phyloP scores from a whole-genome alignment of 2,329 filamentous ascomycete species.

The Cercospora sp. region DNA sequence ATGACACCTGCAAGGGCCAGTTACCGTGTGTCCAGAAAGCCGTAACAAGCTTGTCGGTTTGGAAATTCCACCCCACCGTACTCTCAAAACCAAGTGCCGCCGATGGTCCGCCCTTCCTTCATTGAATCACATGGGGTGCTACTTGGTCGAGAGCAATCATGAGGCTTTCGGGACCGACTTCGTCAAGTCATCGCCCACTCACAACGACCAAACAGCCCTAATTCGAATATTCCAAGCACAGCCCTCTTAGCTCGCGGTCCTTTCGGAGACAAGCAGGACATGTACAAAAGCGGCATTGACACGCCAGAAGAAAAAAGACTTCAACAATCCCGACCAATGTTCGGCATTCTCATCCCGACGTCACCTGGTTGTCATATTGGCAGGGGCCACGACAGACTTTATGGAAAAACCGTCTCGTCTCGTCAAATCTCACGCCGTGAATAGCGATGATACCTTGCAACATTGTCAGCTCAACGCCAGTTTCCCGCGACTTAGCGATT shows the following conservation, averaged over 20 bases:
- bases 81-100: background rate
- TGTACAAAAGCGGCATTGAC: background rate
- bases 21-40: background rate
- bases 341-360: background rate
- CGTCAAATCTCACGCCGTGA: background rate
- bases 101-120: background rate
- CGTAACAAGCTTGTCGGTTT: background rate
- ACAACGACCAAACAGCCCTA: background rate
- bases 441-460: background rate
- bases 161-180: background rate
- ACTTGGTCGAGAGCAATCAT: background rate
- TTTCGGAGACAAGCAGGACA: background rate
- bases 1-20: background rate
- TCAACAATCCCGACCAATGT: background rate
- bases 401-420: background rate
- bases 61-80: background rate
- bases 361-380: conserved; percentile 7
- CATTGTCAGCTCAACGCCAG: background rate
- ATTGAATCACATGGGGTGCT: background rate
- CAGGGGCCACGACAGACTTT: conserved; percentile 1
- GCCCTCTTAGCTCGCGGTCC: background rate
- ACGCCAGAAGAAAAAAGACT: background rate
- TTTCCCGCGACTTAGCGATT: background rate
- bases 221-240: background rate
- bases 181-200: background rate